Conservation (phyloP, 176 grass and related monocot species). For the Aechmea fasciata region DNA sequence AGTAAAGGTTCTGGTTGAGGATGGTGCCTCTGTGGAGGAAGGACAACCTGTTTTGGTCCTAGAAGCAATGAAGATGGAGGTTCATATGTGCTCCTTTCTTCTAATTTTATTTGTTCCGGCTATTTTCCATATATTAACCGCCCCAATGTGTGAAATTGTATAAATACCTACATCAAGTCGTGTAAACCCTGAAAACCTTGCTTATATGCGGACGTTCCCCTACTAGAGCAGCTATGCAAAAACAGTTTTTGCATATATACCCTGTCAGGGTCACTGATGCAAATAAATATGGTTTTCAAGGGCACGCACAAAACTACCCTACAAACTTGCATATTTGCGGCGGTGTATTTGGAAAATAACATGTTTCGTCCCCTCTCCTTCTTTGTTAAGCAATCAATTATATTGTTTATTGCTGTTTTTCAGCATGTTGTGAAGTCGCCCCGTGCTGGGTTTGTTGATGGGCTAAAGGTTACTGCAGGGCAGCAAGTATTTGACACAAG, state of each 20-base stretch:
- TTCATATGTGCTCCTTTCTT: conserved; percentile 9
- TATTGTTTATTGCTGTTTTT: conserved; percentile 8
- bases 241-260: too few species aligned
- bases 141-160: too few species aligned
- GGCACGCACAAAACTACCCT: too few species aligned
- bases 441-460: conserved; percentile 50
- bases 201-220: too few species aligned
- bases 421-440: conserved; percentile 91
- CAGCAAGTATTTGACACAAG: conserved; percentile 92
- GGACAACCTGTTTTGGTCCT: conserved; percentile 84
- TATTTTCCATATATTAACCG: too few species aligned
- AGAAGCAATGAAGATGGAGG: conserved; percentile 99
- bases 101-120: background rate
- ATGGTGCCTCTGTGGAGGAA: conserved; percentile 57
- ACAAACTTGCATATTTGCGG: too few species aligned
- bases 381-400: conserved; percentile 5
- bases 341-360: too few species aligned
- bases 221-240: too few species aligned
- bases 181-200: too few species aligned
- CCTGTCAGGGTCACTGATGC: too few species aligned
- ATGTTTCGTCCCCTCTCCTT: background rate
- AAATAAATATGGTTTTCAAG: too few species aligned
- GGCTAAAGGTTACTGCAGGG: conserved; percentile 62
- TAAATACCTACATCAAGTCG: too few species aligned
- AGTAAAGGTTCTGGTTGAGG: conserved; percentile 71